Evolutionary conservation across 78 protist species (phyloP).

Genomic region (Protostelium mycophagum): DNA sequence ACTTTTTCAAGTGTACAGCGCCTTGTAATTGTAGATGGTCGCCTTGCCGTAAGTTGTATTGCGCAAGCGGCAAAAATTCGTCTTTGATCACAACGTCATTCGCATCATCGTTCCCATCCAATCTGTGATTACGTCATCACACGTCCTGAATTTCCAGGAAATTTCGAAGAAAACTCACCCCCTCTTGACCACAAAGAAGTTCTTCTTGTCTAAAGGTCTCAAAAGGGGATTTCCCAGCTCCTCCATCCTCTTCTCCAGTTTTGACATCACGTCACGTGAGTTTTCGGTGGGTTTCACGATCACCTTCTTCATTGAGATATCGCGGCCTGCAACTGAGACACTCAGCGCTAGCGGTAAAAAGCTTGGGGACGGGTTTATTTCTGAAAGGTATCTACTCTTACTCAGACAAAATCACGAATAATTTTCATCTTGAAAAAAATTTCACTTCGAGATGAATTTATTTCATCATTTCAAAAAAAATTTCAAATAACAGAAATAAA

Average conservation of each 20-base stretch:
- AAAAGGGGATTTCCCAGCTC: background rate
- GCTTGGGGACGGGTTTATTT: background rate
- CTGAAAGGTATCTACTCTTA: background rate
- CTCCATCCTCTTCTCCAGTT: background rate
- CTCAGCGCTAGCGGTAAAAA: background rate
- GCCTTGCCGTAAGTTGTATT: background rate
- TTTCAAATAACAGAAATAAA: no score
- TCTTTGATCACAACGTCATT: background rate
- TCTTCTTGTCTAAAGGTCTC: background rate
- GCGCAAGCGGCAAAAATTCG: background rate
- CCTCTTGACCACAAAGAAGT: background rate
- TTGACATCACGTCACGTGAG: background rate
- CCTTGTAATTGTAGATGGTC: background rate
- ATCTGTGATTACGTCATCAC: background rate
- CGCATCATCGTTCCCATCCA: background rate
- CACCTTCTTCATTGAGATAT: background rate
- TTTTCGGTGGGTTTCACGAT: background rate
- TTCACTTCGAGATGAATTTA: no score
- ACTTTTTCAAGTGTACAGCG: background rate
- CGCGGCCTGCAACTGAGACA: background rate
- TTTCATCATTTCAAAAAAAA: no score
- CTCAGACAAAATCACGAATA: background rate
- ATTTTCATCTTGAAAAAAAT: no score
- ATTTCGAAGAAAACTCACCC: background rate
- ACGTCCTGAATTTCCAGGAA: background rate